Evolutionary conservation across 108 stramenopile genomes (phyloP).

Genomic region (Skeletonema costatum): DNA sequence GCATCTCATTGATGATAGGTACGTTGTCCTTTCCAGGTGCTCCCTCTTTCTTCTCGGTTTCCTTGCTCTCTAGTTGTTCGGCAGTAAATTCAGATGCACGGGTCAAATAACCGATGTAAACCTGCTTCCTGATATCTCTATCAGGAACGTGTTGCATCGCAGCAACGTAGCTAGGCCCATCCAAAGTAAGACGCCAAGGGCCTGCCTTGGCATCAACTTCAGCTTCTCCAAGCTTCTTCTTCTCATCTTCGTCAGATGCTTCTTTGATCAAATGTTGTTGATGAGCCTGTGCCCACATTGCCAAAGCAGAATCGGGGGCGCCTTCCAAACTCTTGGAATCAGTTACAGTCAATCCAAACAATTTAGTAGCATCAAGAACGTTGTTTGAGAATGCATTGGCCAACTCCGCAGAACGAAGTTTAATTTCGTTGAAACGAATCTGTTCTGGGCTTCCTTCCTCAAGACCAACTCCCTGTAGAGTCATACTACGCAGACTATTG

Average conservation of each 20-base stretch:
- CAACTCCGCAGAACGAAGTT: conserved; percentile 85
- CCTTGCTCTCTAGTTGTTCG: conserved; percentile 18
- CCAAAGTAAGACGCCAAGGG: conserved; percentile 94
- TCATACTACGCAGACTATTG: conserved; percentile 80
- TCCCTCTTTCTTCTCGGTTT: conserved; percentile 36
- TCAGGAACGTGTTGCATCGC: conserved; percentile 91
- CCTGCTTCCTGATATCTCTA: conserved; percentile 84
- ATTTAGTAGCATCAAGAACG: conserved; percentile 96
- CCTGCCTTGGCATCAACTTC: conserved; percentile 84
- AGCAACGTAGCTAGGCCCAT: conserved; percentile 93
- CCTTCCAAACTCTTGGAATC: conserved; percentile 80
- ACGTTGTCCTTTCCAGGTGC: conserved; percentile 81
- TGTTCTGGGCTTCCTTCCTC: conserved; percentile 84
- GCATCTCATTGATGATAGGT: conserved; percentile 89
- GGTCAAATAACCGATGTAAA: conserved; percentile 90
- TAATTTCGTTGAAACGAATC: conserved; percentile 93
- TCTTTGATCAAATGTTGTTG: conserved; percentile 47
- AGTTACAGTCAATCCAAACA: conserved; percentile 74
- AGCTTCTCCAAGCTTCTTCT: conserved; percentile 45
- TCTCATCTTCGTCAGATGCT: conserved; percentile 41
- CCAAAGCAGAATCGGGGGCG: conserved; percentile 91
- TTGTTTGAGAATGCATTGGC: conserved; percentile 94
- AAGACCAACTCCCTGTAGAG: conserved; percentile 91
- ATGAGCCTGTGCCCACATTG: conserved; percentile 88
- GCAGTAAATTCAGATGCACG: conserved; percentile 77